Percentiles rank a stretch among this genome's conserved stretches.
Evolutionary conservation across 768 basidiomycete genomes (phyloP).

Genomic region (Harrya chromipes): DNA sequence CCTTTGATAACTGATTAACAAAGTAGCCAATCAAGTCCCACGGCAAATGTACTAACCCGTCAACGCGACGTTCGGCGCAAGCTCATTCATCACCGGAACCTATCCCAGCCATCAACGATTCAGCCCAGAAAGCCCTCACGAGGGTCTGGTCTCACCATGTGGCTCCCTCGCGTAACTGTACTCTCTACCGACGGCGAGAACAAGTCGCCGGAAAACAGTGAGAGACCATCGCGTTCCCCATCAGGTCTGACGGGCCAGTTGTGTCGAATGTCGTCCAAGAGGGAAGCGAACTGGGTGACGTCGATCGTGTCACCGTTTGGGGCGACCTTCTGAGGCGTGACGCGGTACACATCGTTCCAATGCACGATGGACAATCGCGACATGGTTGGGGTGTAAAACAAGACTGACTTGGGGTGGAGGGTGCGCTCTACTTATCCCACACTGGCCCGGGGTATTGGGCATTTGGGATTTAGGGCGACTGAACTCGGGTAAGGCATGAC

Average conservation of each 20-base stretch:
- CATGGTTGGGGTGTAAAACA: constrained; percentile 26
- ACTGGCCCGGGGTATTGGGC: not conserved
- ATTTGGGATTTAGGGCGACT: too few relatives aligned
- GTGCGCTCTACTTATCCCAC: constrained; percentile 1
- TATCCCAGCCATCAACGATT: constrained; percentile 25
- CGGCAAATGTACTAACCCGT: constrained; percentile 53
- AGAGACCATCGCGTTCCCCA: constrained; percentile 64
- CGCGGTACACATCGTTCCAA: constrained; percentile 85
- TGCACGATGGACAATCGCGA: constrained; percentile 50
- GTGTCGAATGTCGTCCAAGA: constrained; percentile 60
- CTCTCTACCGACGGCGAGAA: constrained; percentile 88
- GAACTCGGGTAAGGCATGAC: too few relatives aligned
- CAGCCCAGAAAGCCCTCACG: not conserved
- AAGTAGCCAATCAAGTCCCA: not conserved
- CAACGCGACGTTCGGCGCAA: constrained; percentile 76
- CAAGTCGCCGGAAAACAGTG: constrained; percentile 86
- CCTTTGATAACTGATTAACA: constrained; percentile 42
- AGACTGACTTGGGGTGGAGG: not conserved
- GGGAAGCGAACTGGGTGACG: constrained; percentile 80
- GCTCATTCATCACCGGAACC: constrained; percentile 83
- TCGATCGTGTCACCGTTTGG: constrained; percentile 65
- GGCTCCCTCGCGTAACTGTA: constrained; percentile 83
- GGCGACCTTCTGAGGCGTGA: constrained; percentile 66
- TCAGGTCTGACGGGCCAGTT: constrained; percentile 50
- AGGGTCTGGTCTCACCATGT: constrained; percentile 60